phyloP scores from a whole-genome alignment of 2,329 filamentous ascomycete genomes.

The Gliomastix tumulicola region DNA sequence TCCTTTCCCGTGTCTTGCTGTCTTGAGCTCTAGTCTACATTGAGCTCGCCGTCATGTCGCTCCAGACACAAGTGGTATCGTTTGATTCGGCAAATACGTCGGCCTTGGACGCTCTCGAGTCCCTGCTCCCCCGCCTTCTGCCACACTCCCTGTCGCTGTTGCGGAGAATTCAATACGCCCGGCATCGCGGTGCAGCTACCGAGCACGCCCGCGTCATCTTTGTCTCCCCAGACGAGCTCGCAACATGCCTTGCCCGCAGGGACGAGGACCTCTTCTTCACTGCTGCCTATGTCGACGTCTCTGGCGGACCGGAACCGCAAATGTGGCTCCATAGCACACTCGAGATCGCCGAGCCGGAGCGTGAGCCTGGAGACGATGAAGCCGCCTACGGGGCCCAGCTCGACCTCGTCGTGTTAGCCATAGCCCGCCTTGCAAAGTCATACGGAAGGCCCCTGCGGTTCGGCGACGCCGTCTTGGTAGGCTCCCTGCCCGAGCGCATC shows the following conservation, averaged over 20 bases:
- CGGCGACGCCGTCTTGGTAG: slow-evolving; percentile 24
- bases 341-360: slow-evolving; percentile 25
- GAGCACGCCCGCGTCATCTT: slow-evolving; percentile 35
- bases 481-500: slow-evolving; percentile 21
- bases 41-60: no score
- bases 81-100: no score
- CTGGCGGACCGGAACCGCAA: slow-evolving; percentile 55
- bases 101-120: no score
- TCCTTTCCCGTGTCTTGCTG: no score
- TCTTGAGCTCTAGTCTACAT: no score
- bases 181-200: slow-evolving; percentile 30
- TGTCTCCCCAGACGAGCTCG: slow-evolving; percentile 13
- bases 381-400: no score
- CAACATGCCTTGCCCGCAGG: no score
- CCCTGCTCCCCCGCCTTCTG: slow-evolving; percentile 39
- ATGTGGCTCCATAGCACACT: slow-evolving; percentile 54
- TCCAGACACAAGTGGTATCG: no score
- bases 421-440: slow-evolving; percentile 12
- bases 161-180: slow-evolving; percentile 55
- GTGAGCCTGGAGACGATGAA: no score
- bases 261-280: no score
- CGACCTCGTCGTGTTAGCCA: slow-evolving; percentile 12
- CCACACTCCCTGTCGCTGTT: slow-evolving; percentile 54
- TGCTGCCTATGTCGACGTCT: slow-evolving; percentile 55
- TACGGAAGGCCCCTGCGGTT: slow-evolving; percentile 11